Evolutionary conservation across 306 rosid species (phyloP).

Genomic region (Macrotyloma uniflorum): DNA sequence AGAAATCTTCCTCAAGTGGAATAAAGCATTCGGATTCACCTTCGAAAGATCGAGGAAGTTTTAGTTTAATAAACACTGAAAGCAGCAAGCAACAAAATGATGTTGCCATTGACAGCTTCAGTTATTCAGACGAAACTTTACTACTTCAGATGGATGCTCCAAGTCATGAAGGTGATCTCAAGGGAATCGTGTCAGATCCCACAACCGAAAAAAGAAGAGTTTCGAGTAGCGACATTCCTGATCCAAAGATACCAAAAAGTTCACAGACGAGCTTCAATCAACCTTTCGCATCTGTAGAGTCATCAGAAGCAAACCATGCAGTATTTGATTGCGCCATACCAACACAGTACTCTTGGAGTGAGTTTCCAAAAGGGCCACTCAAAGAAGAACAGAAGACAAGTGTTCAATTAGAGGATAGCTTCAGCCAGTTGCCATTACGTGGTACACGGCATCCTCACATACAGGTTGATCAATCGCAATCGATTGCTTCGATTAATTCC

Average conservation of each 20-base stretch:
- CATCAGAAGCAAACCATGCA: constrained; percentile 54
- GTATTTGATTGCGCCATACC: constrained; percentile 49
- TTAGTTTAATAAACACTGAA: constrained; percentile 45
- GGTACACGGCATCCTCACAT: constrained; percentile 39
- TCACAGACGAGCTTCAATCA: constrained; percentile 43
- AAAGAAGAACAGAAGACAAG: constrained; percentile 52
- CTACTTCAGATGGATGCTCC: constrained; percentile 46
- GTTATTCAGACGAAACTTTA: constrained; percentile 43
- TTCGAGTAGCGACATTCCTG: constrained; percentile 40
- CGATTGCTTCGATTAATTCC: constrained; percentile 51
- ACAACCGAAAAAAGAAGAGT: constrained; percentile 43
- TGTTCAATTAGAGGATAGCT: constrained; percentile 49
- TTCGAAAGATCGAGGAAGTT: constrained; percentile 59
- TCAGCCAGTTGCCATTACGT: constrained; percentile 54
- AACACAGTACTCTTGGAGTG: constrained; percentile 49
- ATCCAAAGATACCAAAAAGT: constrained; percentile 43
- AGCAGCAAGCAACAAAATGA: constrained; percentile 53
- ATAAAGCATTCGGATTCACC: constrained; percentile 53
- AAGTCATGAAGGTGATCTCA: constrained; percentile 52
- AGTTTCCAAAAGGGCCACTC: constrained; percentile 44
- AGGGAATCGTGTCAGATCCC: constrained; percentile 50
- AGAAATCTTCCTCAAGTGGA: constrained; percentile 57
- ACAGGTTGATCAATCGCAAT: constrained; percentile 51
- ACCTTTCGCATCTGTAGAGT: constrained; percentile 47
- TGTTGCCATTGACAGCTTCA: constrained; percentile 47